Evolutionary conservation across 352 stramenopile genomes (phyloP).

Genomic region (Chloridella minuta): DNA sequence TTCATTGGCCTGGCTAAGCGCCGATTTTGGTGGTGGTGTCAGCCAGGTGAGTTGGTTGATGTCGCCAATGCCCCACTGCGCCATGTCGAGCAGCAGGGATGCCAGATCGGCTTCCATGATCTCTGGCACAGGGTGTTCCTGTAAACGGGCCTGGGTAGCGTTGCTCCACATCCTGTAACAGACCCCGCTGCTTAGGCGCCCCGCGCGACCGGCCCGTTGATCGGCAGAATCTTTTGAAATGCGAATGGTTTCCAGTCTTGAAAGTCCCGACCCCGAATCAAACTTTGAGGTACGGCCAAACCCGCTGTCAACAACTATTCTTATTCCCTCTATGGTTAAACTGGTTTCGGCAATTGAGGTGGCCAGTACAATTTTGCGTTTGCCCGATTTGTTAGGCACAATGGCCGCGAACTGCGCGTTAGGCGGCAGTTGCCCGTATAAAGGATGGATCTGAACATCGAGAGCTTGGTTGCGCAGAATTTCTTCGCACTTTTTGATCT

Average conservation of each 20-base stretch:
- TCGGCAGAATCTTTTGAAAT: neutral
- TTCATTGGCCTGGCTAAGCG: neutral
- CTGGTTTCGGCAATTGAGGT: neutral
- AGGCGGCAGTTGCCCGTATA: neutral
- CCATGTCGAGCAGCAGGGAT: neutral
- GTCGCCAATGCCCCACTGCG: neutral
- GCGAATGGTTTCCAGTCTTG: neutral
- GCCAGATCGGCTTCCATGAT: neutral
- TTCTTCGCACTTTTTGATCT: neutral
- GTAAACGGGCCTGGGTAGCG: neutral
- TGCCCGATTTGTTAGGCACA: neutral
- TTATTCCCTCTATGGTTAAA: neutral
- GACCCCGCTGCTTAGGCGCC: neutral
- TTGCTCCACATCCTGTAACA: neutral
- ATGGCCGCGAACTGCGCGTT: neutral
- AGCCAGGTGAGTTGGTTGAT: neutral
- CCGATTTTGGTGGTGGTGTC: neutral
- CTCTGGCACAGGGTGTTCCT: neutral
- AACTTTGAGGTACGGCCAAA: neutral
- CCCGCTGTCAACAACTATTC: neutral
- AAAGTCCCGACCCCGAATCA: neutral
- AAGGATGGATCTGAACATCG: neutral
- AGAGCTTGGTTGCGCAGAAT: neutral
- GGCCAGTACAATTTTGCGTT: neutral
- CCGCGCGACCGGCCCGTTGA: neutral